Base-by-base conservation (phyloP, 2,329 filamentous ascomycete genomes). In the Calonectria naviculata region DNA sequence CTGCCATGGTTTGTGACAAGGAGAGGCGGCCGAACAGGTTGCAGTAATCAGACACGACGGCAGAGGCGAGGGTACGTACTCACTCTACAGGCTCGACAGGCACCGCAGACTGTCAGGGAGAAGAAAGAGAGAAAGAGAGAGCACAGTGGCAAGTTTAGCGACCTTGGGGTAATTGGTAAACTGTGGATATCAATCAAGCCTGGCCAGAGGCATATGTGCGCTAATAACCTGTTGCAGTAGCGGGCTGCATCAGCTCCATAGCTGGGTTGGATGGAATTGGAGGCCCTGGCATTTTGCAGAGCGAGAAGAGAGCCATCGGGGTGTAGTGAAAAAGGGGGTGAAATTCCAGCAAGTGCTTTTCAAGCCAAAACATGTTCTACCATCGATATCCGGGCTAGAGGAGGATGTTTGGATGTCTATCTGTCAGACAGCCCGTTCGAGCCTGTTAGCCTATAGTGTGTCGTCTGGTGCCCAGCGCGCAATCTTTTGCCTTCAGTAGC, bases 201-300 rank as follows among this genome's bases (percentile, higher is more conserved):
- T 56, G 69, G 56, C 49, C 42, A 72, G 65, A 72, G 68, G 66
- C 62, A 70, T 70, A 70, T 58, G 70, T 67, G 60, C 73, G 73
- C 77, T 78, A 78, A 74, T 60, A 71, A 64, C 34, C 63, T 61
- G 42, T 29, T 76, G 76, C 76, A 78, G 76, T 78, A 78, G 77
- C 69, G 75, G 60, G 67, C 74, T 78, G 74, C 74, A 76, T 58
- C 64, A 69, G 58, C 52, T 58, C 31, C 52, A 58, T 58, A 58
- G 52, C 52, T 58, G 31, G 64, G 67, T 46, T 68, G 62, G 60
- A 65, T 70, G 68, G 69, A 71, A 71, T 72, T 72, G 62, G 68
- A 56, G 56, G 66, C 64, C 71, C 73, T 72, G 65, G 71, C 67
- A 73, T 72, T 70, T 69, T 44, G 21, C 52, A 58, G 56, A 58